Conservation (phyloP, 2,329 filamentous ascomycete species). For the Fusarium foetens region DNA sequence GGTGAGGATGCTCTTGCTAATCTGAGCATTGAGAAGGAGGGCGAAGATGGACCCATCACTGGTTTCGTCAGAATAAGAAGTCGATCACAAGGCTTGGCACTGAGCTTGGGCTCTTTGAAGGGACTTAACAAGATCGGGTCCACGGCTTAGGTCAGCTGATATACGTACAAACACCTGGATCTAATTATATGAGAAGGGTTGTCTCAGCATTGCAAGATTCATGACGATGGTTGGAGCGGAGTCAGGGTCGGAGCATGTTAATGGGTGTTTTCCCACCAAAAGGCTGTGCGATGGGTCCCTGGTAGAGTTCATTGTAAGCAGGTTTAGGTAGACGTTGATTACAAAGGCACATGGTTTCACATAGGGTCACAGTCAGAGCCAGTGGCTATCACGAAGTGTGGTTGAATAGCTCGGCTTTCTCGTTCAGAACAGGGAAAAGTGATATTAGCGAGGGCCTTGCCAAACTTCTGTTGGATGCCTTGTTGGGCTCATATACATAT, state of each 20-base stretch:
- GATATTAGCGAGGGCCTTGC: slow-evolving; percentile 1
- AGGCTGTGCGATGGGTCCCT: slow-evolving; percentile 44
- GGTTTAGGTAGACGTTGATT: slow-evolving; percentile 46
- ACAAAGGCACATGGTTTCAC: slow-evolving; percentile 37
- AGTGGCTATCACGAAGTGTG: background rate
- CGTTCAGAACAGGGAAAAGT: background rate
- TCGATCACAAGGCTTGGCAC: slow-evolving; percentile 91
- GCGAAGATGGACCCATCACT: slow-evolving; percentile 92
- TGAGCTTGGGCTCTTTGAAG: slow-evolving; percentile 94
- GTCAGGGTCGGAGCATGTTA: slow-evolving; percentile 48
- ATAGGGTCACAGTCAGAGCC: background rate
- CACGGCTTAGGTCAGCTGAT: slow-evolving; percentile 40
- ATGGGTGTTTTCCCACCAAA: slow-evolving; percentile 49
- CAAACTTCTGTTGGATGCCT: background rate
- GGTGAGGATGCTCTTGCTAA: slow-evolving; percentile 98
- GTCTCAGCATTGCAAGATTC: slow-evolving; percentile 42
- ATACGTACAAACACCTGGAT: slow-evolving; percentile 20
- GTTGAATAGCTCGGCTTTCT: background rate
- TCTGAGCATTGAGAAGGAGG: slow-evolving; percentile 96
- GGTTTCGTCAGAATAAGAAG: slow-evolving; percentile 98
- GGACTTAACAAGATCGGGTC: slow-evolving; percentile 84
- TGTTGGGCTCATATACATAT: background rate
- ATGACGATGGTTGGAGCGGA: slow-evolving; percentile 45
- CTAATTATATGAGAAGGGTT: slow-evolving; percentile 26
- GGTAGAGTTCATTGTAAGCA: slow-evolving; percentile 46